Conservation (phyloP, 768 basidiomycete species). For the Amanita pseudoporphyria region DNA sequence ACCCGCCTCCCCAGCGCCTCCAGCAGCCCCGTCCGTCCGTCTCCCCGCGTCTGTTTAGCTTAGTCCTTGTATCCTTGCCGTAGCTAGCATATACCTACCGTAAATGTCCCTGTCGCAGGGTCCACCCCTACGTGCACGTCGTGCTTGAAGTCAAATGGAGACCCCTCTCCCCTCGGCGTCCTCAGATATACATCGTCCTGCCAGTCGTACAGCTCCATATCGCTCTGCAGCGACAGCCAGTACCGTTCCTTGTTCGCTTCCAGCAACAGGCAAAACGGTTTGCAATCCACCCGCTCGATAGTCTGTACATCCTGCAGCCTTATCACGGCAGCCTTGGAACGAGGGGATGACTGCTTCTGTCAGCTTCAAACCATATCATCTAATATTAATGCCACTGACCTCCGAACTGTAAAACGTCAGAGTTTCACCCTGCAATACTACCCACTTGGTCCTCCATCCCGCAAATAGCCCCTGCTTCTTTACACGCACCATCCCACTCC, state of each 20-base stretch:
- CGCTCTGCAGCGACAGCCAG: slow-evolving; percentile 27
- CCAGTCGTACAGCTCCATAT: slow-evolving; percentile 35
- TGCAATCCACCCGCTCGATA: slow-evolving; percentile 29
- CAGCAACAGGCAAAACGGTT: slow-evolving; percentile 26
- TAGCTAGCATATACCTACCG: slow-evolving; percentile 14
- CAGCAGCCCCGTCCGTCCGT: too few species aligned
- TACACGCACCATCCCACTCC: slow-evolving; percentile 68
- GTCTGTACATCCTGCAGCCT: slow-evolving; percentile 25
- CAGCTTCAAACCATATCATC: neutral
- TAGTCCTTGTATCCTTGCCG: too few species aligned
- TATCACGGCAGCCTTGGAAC: slow-evolving; percentile 11
- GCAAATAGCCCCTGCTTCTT: slow-evolving; percentile 93
- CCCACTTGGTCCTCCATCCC: slow-evolving; percentile 75
- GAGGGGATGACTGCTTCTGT: neutral
- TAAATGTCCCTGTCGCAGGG: slow-evolving; percentile 19
- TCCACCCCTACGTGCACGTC: slow-evolving; percentile 30
- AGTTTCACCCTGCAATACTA: slow-evolving; percentile 72
- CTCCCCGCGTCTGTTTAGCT: too few species aligned
- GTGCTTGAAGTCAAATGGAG: slow-evolving; percentile 30
- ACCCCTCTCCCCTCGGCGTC: slow-evolving; percentile 26
- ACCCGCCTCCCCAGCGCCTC: too few species aligned
- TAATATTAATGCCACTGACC: slow-evolving; percentile 36
- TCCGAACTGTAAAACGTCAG: slow-evolving; percentile 86
- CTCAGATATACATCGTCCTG: slow-evolving; percentile 35
- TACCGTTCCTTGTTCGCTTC: slow-evolving; percentile 23